Evolutionary conservation across 768 basidiomycete genomes (phyloP).

Genomic region (Auricularia heimuer): DNA sequence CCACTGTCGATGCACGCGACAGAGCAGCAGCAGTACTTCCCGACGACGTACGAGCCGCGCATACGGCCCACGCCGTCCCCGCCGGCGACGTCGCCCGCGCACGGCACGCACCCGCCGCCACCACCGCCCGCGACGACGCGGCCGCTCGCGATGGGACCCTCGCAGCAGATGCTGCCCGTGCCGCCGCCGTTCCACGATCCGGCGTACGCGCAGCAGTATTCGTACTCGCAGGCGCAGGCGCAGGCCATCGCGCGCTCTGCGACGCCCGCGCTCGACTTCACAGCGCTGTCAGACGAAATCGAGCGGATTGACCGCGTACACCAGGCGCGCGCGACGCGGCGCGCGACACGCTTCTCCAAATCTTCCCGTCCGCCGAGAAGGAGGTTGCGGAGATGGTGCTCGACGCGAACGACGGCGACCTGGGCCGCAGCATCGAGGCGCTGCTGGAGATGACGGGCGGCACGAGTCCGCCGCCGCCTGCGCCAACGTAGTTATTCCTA

Average conservation of each 20-base stretch:
- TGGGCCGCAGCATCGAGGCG: slow-evolving; percentile 83
- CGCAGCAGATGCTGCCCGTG: slow-evolving; percentile 28
- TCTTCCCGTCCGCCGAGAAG: slow-evolving; percentile 74
- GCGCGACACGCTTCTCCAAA: slow-evolving; percentile 69
- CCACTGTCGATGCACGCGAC: not conserved
- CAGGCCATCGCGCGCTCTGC: slow-evolving; percentile 12
- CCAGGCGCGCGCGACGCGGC: slow-evolving; percentile 60
- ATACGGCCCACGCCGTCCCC: slow-evolving; percentile 40
- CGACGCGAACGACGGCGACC: slow-evolving; percentile 80
- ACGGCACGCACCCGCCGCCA: slow-evolving; percentile 21
- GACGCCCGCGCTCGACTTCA: slow-evolving; percentile 41
- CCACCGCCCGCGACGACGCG: slow-evolving; percentile 17
- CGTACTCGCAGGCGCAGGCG: not conserved
- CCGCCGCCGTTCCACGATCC: slow-evolving; percentile 14
- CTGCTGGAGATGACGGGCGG: slow-evolving; percentile 59
- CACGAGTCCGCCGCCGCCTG: no score
- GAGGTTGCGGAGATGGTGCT: slow-evolving; percentile 85
- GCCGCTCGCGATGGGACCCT: slow-evolving; percentile 32
- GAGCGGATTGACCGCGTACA: slow-evolving; percentile 52
- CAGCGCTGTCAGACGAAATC: slow-evolving; percentile 63
- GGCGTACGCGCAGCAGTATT: not conserved
- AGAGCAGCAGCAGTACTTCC: slow-evolving; percentile 13
- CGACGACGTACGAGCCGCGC: slow-evolving; percentile 70
- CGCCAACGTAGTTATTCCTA: no score
- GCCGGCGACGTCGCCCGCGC: slow-evolving; percentile 13